A percentile compares a stretch with the other conserved stretches of the same genome.
Evolutionary conservation across 441 rosid genomes (phyloP).

Genomic region (Mallotus japonicus): DNA sequence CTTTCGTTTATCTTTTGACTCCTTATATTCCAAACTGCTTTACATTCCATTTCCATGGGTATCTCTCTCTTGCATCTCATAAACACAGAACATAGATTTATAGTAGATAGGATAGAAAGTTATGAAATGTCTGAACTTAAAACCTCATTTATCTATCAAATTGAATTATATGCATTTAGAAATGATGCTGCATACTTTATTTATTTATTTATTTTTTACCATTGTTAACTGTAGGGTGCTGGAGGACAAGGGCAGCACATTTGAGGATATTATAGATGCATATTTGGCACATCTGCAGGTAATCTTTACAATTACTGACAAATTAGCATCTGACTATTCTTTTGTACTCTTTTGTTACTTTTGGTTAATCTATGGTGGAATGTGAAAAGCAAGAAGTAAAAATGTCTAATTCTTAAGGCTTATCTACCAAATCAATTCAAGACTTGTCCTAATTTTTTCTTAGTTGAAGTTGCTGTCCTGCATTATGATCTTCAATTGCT

Average conservation of each 20-base stretch:
- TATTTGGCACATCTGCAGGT: conserved; percentile 90
- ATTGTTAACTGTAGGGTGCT: conserved; percentile 48
- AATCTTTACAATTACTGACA: conserved; percentile 21
- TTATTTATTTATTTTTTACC: not conserved
- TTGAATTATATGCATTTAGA: conserved; percentile 13
- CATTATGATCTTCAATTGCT: not conserved
- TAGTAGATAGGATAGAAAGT: not conserved
- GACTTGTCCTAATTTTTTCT: not conserved
- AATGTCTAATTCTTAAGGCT: not conserved
- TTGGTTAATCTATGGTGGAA: not conserved
- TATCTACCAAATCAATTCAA: not conserved
- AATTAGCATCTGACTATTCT: conserved; percentile 15
- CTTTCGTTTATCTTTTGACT: not conserved
- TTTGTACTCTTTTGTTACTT: conserved; percentile 6
- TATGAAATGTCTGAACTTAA: not conserved
- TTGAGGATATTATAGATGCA: conserved; percentile 89
- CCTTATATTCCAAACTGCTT: not conserved
- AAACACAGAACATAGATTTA: not conserved
- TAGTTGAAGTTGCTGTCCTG: not conserved
- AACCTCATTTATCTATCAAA: not conserved
- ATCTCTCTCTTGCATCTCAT: conserved; percentile 4
- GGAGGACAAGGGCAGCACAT: conserved; percentile 57
- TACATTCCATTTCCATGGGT: not conserved
- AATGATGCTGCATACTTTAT: not conserved
- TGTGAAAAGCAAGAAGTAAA: not conserved